Percentiles rank a stretch among this genome's conserved stretches.
Evolutionary conservation across 2,329 filamentous ascomycete species (phyloP).

Genomic region (Ceratocystis huliohia): DNA sequence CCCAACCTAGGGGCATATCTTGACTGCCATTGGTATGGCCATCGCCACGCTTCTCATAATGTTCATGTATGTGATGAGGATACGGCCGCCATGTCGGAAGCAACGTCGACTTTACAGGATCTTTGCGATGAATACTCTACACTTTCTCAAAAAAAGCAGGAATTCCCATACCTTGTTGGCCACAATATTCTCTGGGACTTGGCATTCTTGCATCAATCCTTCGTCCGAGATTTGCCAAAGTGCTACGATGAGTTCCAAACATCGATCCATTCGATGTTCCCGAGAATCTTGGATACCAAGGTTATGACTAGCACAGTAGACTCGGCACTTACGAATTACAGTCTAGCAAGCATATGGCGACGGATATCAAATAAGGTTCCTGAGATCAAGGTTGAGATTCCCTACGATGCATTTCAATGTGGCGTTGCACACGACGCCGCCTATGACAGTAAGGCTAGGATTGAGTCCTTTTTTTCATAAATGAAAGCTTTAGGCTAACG

Average conservation of each 20-base stretch:
- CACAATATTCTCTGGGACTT: slow-evolving; percentile 55
- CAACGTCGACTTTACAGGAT: not conserved
- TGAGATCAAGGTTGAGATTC: slow-evolving; percentile 32
- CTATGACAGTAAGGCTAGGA: slow-evolving; percentile 38
- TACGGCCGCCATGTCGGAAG: not conserved
- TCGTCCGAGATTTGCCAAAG: slow-evolving; percentile 44
- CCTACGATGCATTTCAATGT: slow-evolving; percentile 26
- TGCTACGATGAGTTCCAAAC: slow-evolving; percentile 40
- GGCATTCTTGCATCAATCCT: slow-evolving; percentile 50
- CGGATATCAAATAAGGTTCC: not conserved
- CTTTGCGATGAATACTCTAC: not conserved
- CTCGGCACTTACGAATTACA: slow-evolving; percentile 22
- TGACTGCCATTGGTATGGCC: not conserved
- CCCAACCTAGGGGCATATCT: not conserved
- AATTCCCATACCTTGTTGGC: slow-evolving; percentile 35
- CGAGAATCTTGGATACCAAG: slow-evolving; percentile 46
- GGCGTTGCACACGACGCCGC: slow-evolving; percentile 41
- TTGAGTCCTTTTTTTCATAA: too few relatives aligned
- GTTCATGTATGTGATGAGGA: not conserved
- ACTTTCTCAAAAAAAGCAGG: not conserved
- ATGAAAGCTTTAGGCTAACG: slow-evolving; percentile 16
- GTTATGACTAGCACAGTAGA: slow-evolving; percentile 38
- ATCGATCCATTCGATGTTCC: slow-evolving; percentile 34
- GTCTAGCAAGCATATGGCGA: not conserved
- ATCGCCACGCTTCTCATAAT: not conserved